Evolutionary conservation across 2,329 filamentous ascomycete species (phyloP).

Genomic region (Pseudopithomyces chartarum): DNA sequence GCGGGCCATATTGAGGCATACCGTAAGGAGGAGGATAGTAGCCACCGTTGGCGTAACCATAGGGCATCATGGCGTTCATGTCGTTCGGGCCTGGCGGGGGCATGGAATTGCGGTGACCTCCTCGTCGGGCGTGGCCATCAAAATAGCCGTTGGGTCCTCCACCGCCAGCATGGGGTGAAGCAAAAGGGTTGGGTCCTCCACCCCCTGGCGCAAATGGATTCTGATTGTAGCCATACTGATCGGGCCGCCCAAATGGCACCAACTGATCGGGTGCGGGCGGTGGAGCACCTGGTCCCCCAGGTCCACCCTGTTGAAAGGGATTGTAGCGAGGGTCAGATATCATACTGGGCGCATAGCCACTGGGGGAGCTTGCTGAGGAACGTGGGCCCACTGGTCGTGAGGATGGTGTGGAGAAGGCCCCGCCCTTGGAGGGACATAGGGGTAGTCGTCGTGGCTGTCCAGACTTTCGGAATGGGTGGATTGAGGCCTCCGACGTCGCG

Average conservation of each 20-base stretch:
- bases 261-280: slow-evolving; percentile 32
- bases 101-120: slow-evolving; percentile 43
- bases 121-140: slow-evolving; percentile 22
- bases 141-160: slow-evolving; percentile 45
- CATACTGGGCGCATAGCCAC: slow-evolving; percentile 45
- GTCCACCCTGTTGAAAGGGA: slow-evolving; percentile 26
- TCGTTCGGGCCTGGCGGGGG: slow-evolving; percentile 31
- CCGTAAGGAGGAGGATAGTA: slow-evolving; percentile 40
- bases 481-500: slow-evolving; percentile 38
- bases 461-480: slow-evolving; percentile 48
- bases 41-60: slow-evolving; percentile 26
- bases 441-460: slow-evolving; percentile 53
- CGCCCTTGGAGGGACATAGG: slow-evolving; percentile 37
- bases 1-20: slow-evolving; percentile 31
- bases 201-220: slow-evolving; percentile 34
- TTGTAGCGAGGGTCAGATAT: slow-evolving; percentile 43
- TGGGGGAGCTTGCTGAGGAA: slow-evolving; percentile 39
- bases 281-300: slow-evolving; percentile 12
- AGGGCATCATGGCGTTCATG: slow-evolving; percentile 46
- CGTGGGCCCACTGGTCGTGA: slow-evolving; percentile 42
- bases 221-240: slow-evolving; percentile 45
- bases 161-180: slow-evolving; percentile 26
- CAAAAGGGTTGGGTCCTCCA: slow-evolving; percentile 44
- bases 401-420: slow-evolving; percentile 42
- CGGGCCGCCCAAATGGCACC: slow-evolving; percentile 40